Conservation (phyloP, 2,329 filamentous ascomycete species). For the Fusarium sacchari region DNA sequence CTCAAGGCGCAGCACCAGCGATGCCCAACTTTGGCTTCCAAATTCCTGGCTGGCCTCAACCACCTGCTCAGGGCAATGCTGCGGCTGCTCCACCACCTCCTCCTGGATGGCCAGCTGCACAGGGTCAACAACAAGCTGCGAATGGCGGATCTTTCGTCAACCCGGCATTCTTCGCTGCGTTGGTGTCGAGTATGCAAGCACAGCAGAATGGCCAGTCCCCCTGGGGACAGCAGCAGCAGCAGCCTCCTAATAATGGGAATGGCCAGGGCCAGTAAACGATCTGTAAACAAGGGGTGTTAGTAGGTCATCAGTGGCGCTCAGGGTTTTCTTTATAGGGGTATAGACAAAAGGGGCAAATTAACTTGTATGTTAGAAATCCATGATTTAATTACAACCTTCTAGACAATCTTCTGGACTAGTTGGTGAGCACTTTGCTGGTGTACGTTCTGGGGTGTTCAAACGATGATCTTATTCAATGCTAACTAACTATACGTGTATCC, state of each 20-base stretch:
- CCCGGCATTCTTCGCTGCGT: slow-evolving; percentile 64
- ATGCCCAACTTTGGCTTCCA: slow-evolving; percentile 56
- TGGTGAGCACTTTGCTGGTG: neutral
- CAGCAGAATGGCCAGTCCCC: slow-evolving; percentile 46
- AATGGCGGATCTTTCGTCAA: slow-evolving; percentile 62
- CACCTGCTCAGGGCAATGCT: slow-evolving; percentile 36
- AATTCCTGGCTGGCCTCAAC: slow-evolving; percentile 56
- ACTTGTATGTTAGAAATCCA: slow-evolving; percentile 4
- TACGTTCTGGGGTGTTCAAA: neutral
- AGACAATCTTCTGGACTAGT: neutral
- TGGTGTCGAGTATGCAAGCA: slow-evolving; percentile 57
- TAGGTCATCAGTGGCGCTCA: slow-evolving; percentile 30
- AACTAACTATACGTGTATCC: neutral
- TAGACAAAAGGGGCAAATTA: slow-evolving; percentile 35
- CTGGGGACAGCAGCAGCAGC: slow-evolving; percentile 43
- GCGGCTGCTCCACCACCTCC: slow-evolving; percentile 55
- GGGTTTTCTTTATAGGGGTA: slow-evolving; percentile 13
- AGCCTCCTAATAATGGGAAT: slow-evolving; percentile 43
- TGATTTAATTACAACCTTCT: neutral
- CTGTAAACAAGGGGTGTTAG: neutral
- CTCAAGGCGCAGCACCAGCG: slow-evolving; percentile 36
- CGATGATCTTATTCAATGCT: slow-evolving; percentile 2
- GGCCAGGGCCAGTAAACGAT: slow-evolving; percentile 40
- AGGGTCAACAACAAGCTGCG: slow-evolving; percentile 46
- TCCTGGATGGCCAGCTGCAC: slow-evolving; percentile 47